These are phyloP conservation scores for Botryobasidium botryosum DNA, from an alignment of 768 basidiomycete genomes.

Conservation along the genomic window DNA sequence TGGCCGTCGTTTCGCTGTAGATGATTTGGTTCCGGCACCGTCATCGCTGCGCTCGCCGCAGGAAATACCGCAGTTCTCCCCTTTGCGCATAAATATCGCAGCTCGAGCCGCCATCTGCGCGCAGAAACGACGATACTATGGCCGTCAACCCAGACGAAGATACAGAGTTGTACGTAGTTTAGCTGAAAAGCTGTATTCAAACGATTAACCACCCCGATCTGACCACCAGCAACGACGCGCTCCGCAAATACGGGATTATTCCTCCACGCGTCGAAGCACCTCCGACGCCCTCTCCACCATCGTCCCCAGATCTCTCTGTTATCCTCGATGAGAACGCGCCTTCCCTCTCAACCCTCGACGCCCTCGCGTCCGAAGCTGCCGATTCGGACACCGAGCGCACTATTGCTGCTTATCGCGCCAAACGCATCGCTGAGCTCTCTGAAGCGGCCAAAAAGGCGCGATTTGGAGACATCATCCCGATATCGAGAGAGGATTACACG, in stretches of 20 bases:
- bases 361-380: constrained; percentile 50
- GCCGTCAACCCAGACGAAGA: constrained; percentile 64
- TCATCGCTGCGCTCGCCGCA: no score
- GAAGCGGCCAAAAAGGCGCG: constrained; percentile 39
- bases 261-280: constrained; percentile 55
- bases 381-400: constrained; percentile 65
- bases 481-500: constrained; percentile 86
- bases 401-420: constrained; percentile 46
- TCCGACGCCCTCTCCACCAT: constrained; percentile 64
- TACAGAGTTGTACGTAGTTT: constrained; percentile 72
- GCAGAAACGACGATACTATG: background rate
- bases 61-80: no score
- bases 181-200: background rate
- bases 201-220: constrained; percentile 7
- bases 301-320: constrained; percentile 54
- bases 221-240: constrained; percentile 66
- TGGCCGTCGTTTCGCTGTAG: no score
- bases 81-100: background rate
- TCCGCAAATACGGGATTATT: constrained; percentile 83
- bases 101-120: background rate
- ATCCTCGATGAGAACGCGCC: constrained; percentile 44
- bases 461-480: constrained; percentile 77
- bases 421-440: constrained; percentile 46
- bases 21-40: no score
- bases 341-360: constrained; percentile 36